phyloP scores from a whole-genome alignment of 768 basidiomycete species.

The Podaxis mareebaensis region DNA sequence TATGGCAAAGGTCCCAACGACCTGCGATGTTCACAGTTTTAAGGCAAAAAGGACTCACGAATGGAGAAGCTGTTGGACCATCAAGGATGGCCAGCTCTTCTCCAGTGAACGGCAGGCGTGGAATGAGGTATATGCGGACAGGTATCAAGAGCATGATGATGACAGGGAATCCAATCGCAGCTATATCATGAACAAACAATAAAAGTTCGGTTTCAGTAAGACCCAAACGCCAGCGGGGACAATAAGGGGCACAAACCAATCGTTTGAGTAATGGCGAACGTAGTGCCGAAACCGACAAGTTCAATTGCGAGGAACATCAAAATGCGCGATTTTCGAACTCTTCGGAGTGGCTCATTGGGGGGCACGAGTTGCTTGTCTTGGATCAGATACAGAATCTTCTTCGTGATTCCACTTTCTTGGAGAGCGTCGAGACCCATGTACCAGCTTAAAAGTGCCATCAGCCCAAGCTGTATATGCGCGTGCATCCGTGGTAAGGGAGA shows the following conservation, averaged over 20 bases:
- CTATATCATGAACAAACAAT: constrained; percentile 34
- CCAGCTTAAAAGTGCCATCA: constrained; percentile 51
- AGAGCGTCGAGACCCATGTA: constrained; percentile 90
- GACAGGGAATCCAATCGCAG: constrained; percentile 89
- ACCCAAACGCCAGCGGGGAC: constrained; percentile 15
- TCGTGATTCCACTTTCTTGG: constrained; percentile 78
- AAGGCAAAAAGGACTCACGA: constrained; percentile 52
- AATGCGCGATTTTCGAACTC: constrained; percentile 75
- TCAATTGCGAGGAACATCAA: constrained; percentile 73
- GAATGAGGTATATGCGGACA: constrained; percentile 68
- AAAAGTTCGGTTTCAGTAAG: constrained; percentile 24
- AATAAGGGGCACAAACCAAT: constrained; percentile 50
- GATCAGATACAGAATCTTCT: constrained; percentile 77
- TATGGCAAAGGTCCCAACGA: neutral
- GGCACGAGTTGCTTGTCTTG: constrained; percentile 67
- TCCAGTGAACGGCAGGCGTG: constrained; percentile 68
- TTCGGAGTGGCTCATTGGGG: constrained; percentile 65
- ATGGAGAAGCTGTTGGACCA: constrained; percentile 83
- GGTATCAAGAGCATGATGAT: constrained; percentile 86
- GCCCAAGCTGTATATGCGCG: too few species aligned
- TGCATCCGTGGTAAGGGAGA: constrained; percentile 11
- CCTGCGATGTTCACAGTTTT: constrained; percentile 38
- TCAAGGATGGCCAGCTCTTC: constrained; percentile 85
- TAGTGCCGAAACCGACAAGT: constrained; percentile 81
- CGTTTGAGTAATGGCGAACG: constrained; percentile 88